Conservation (phyloP, 2,329 filamentous ascomycete species). For the Fusarium setosum region DNA sequence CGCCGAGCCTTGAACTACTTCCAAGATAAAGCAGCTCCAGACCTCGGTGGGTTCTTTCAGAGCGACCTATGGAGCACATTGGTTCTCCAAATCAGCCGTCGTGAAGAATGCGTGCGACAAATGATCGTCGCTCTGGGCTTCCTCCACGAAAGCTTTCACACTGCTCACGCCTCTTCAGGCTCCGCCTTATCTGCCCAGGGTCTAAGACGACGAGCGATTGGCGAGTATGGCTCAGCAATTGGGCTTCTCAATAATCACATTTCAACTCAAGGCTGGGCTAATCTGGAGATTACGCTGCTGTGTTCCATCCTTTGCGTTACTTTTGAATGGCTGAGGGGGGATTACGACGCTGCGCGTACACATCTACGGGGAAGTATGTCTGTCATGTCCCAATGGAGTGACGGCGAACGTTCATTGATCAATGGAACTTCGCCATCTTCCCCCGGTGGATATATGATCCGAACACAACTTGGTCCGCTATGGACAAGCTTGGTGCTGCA, state of each 20-base stretch:
- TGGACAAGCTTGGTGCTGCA: conserved; percentile 28
- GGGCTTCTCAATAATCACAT: conserved; percentile 26
- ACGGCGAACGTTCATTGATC: neutral
- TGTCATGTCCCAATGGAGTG: conserved; percentile 23
- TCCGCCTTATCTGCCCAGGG: neutral
- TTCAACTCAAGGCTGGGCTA: conserved; percentile 23
- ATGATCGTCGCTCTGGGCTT: conserved; percentile 28
- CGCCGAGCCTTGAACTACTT: conserved; percentile 26
- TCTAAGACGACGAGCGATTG: conserved; percentile 16
- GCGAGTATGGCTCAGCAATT: conserved; percentile 17
- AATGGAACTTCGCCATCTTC: conserved; percentile 26
- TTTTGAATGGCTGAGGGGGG: conserved; percentile 32
- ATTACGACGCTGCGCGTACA: conserved; percentile 24
- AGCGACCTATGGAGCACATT: conserved; percentile 30
- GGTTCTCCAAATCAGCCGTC: conserved; percentile 27
- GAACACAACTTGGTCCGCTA: conserved; percentile 10
- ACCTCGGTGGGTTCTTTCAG: conserved; percentile 29
- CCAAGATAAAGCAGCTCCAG: conserved; percentile 21
- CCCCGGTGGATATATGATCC: conserved; percentile 27
- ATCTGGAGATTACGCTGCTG: conserved; percentile 25
- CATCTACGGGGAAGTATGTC: conserved; percentile 23
- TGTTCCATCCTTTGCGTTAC: conserved; percentile 32
- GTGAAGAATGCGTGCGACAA: conserved; percentile 28
- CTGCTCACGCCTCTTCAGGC: neutral
- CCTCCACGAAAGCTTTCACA: conserved; percentile 31